Evolutionary conservation across 2,329 filamentous ascomycete genomes (phyloP).

Genomic region (Aspergillus alliaceus): DNA sequence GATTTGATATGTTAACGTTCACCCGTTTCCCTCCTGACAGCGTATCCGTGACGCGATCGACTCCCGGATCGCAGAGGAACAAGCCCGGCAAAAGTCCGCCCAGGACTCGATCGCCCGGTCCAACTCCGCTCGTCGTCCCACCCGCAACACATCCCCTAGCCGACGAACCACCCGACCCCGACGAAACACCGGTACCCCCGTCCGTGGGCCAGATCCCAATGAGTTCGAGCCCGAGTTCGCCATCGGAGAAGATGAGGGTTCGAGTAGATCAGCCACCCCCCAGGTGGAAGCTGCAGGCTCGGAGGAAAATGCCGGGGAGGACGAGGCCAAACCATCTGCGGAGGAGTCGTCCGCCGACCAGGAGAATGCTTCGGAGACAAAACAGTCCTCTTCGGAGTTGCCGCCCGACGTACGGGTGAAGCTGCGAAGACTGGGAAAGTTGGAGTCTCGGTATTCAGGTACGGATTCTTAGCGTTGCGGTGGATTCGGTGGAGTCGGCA

Average conservation of each 20-base stretch:
- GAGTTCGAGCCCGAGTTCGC: slow-evolving; percentile 86
- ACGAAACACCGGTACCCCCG: slow-evolving; percentile 42
- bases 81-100: slow-evolving; percentile 69
- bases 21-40: slow-evolving; percentile 44
- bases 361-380: slow-evolving; percentile 21
- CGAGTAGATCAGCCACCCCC: slow-evolving; percentile 63
- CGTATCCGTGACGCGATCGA: slow-evolving; percentile 83
- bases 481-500: not conserved
- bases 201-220: slow-evolving; percentile 73
- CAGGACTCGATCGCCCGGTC: slow-evolving; percentile 47
- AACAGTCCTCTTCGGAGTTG: slow-evolving; percentile 53
- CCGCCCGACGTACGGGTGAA: slow-evolving; percentile 73
- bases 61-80: slow-evolving; percentile 85
- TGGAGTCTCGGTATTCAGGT: slow-evolving; percentile 87
- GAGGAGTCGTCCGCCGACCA: slow-evolving; percentile 21
- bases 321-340: slow-evolving; percentile 21
- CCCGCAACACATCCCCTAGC: slow-evolving; percentile 28
- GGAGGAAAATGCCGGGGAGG: slow-evolving; percentile 23
- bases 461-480: slow-evolving; percentile 16
- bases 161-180: slow-evolving; percentile 32
- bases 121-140: slow-evolving; percentile 41
- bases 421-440: slow-evolving; percentile 82
- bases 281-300: slow-evolving; percentile 45
- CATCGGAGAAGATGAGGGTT: slow-evolving; percentile 77
- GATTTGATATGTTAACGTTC: not conserved